Evolutionary conservation across 148 eudicot genomes (phyloP), one percentile per base, ranked within the genome.

Genomic region (Pharnaceum exiguum): DNA sequence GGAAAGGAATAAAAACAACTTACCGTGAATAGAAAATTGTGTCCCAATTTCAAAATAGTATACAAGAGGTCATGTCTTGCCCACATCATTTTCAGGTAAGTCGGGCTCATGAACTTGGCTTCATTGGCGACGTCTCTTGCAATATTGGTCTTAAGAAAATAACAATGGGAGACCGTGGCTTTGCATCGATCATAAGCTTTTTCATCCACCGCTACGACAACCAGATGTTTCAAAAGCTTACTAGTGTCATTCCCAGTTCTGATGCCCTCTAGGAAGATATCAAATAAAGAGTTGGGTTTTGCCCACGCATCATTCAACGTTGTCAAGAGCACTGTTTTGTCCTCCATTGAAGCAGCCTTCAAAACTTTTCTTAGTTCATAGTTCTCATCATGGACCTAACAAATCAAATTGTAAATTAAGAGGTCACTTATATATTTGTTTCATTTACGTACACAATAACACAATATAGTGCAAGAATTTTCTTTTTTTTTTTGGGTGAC

Each of bases 301-400:
- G 74, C 71, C 78, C 78, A 74, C 46, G 78, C 78, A 10, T 69
- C 46, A 29, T 74, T 74, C 19, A 74, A 29, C 0, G 50, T 42
- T 32, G 78, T 63, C 38, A 74, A 10, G 28, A 74, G 63, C 30
- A 74, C 74, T 15, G 67, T 69, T 0, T 65, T 69, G 1, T 69
- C 66, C 24, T 56, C 47, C 15, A 61, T 74, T 55, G 74, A 51
- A 2, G 67, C 78, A 2, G 69, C 56, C 48, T 69, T 51, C 35
- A 74, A 54, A 17, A 55, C 65, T 1, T 54, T 46, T 26, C 62
- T 65, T 38, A 73, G 47, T 22, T 58, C 72, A 3, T 67, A 45
- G 17, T 44, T 18, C 31, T 50, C 36, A 29, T 60, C 72, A 3
- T 49, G 15, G 15, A 48, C 63, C 57, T 47, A 26, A 32, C 32